Evolutionary conservation across 2,329 filamentous ascomycete genomes (phyloP).

Genomic region (Zalaria obscura): DNA sequence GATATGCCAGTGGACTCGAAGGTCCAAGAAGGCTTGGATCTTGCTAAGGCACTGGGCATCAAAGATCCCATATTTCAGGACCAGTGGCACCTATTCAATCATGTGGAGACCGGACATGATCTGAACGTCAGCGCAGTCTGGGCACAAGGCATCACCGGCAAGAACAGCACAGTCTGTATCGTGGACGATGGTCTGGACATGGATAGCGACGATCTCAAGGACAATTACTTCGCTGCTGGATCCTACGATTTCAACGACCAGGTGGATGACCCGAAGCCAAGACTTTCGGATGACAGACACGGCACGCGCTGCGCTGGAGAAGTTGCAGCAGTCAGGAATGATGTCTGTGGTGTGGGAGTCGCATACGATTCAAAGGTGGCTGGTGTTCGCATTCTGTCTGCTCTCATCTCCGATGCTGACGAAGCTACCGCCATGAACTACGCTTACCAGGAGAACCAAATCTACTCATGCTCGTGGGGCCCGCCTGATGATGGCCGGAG

Average conservation of each 20-base stretch:
- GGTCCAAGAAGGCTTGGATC: slow-evolving; percentile 41
- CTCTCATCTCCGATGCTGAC: slow-evolving; percentile 79
- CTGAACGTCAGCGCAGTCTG: slow-evolving; percentile 93
- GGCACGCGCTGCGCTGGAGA: slow-evolving; percentile 93
- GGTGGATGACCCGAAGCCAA: slow-evolving; percentile 61
- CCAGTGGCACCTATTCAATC: slow-evolving; percentile 93
- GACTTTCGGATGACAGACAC: slow-evolving; percentile 73
- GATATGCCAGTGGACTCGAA: slow-evolving; percentile 25
- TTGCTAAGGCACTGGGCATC: slow-evolving; percentile 59
- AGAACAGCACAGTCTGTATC: slow-evolving; percentile 80
- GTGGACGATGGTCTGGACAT: slow-evolving; percentile 95
- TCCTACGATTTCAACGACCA: slow-evolving; percentile 96
- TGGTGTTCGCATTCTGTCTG: slow-evolving; percentile 84
- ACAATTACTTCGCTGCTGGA: slow-evolving; percentile 84
- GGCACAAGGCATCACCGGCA: slow-evolving; percentile 79
- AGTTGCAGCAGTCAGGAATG: slow-evolving; percentile 78
- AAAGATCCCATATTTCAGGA: slow-evolving; percentile 80
- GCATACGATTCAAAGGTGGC: slow-evolving; percentile 86
- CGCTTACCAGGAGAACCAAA: slow-evolving; percentile 79
- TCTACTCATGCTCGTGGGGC: slow-evolving; percentile 98
- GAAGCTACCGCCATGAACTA: slow-evolving; percentile 90
- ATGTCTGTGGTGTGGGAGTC: slow-evolving; percentile 90
- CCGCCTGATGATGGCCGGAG: slow-evolving; percentile 84
- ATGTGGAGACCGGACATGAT: slow-evolving; percentile 69
- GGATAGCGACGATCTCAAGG: slow-evolving; percentile 81